Evolutionary conservation across 352 stramenopile genomes (phyloP).

Genomic region (Thalassiosira pacifica): DNA sequence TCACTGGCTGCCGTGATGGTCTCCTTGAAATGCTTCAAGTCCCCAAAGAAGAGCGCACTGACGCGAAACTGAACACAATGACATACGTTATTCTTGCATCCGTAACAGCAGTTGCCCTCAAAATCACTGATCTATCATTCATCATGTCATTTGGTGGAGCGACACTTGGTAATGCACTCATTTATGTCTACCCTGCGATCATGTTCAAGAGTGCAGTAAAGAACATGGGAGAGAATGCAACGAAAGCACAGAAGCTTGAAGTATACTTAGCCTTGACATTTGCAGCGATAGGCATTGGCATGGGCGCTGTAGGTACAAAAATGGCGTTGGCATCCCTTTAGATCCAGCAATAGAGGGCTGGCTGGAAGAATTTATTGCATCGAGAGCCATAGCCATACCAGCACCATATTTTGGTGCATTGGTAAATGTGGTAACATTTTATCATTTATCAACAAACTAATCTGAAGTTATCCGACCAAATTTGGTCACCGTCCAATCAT

Average conservation of each 20-base stretch:
- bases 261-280: constrained; percentile 74
- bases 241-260: constrained; percentile 74
- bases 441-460: too few species aligned
- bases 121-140: constrained; percentile 86
- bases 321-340: constrained; percentile 69
- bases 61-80: constrained; percentile 67
- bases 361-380: neutral
- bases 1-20: constrained; percentile 82
- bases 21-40: constrained; percentile 84
- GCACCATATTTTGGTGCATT: too few species aligned
- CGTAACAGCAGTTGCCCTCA: constrained; percentile 81
- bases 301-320: constrained; percentile 80
- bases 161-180: constrained; percentile 86
- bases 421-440: too few species aligned
- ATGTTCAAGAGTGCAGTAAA: constrained; percentile 87
- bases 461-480: too few species aligned
- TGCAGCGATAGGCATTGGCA: constrained; percentile 73
- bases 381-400: too few species aligned
- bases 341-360: neutral
- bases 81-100: constrained; percentile 70
- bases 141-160: constrained; percentile 87
- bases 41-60: constrained; percentile 69
- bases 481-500: too few species aligned
- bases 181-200: constrained; percentile 87
- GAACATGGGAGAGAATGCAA: constrained; percentile 75